A percentile compares a stretch with the other conserved stretches of the same genome.
phyloP scores from a whole-genome alignment of 345 rosid species.

The Cardamine resedifolia region DNA sequence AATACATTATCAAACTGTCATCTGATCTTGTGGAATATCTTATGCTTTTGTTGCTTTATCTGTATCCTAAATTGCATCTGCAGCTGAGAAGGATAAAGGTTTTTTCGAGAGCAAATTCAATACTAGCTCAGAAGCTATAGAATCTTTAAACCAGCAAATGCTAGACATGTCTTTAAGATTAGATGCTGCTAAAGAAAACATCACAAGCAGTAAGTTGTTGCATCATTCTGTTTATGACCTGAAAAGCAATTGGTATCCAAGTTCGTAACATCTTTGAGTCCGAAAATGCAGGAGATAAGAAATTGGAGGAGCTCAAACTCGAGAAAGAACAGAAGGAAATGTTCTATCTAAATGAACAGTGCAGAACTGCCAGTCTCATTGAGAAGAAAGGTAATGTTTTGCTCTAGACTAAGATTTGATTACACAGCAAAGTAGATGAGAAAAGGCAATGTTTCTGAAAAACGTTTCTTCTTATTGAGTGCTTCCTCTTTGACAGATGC shows the following conservation, averaged over 20 bases:
- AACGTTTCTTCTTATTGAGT: not conserved
- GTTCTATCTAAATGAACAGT: constrained; percentile 47
- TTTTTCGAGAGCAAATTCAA: constrained; percentile 26
- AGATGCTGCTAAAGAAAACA: constrained; percentile 52
- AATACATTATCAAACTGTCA: not conserved
- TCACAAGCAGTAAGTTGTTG: constrained; percentile 55
- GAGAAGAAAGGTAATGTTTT: constrained; percentile 46
- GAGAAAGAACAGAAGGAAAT: constrained; percentile 58
- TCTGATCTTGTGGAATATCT: not conserved
- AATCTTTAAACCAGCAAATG: constrained; percentile 33
- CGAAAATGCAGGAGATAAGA: constrained; percentile 57
- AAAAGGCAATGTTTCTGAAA: not conserved
- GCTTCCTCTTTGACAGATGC: not conserved
- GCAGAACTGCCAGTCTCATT: constrained; percentile 47
- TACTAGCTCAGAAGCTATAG: constrained; percentile 31
- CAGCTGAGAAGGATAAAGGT: constrained; percentile 60
- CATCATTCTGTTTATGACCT: not conserved
- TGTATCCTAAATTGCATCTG: constrained; percentile 28
- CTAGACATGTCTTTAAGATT: constrained; percentile 25
- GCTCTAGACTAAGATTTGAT: not conserved
- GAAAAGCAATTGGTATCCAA: not conserved
- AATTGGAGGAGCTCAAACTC: constrained; percentile 59
- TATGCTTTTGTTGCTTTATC: constrained; percentile 13
- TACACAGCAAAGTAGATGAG: not conserved
- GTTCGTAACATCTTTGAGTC: constrained; percentile 20